phyloP scores from a whole-genome alignment of 192 early-diverging fungal genomes.

The Chytriomyces sp. region DNA sequence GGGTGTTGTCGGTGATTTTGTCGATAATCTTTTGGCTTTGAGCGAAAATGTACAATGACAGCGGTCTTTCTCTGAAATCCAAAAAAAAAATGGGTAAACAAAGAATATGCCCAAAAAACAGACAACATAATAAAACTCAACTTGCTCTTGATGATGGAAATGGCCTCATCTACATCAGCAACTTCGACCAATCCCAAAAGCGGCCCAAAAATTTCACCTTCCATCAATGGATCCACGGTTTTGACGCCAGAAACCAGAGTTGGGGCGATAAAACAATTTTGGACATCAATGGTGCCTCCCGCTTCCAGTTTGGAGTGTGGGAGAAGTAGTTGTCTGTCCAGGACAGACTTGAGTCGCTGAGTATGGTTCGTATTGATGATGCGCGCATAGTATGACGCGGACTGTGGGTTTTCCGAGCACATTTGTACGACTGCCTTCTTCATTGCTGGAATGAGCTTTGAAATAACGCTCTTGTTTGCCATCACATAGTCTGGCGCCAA shows the following conservation, averaged over 20 bases:
- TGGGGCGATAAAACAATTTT: slow-evolving; percentile 77
- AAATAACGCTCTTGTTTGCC: slow-evolving; percentile 63
- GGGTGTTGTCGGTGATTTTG: slow-evolving; percentile 66
- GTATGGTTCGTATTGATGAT: slow-evolving; percentile 77
- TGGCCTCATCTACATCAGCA: slow-evolving; percentile 45
- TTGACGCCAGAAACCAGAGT: slow-evolving; percentile 79
- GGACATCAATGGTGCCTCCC: slow-evolving; percentile 62
- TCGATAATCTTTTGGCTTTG: slow-evolving; percentile 52
- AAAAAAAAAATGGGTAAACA: not conserved
- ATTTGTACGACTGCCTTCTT: slow-evolving; percentile 37
- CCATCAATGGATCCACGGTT: slow-evolving; percentile 63
- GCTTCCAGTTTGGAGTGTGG: slow-evolving; percentile 48
- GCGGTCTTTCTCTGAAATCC: slow-evolving; percentile 51
- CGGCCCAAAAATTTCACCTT: slow-evolving; percentile 91
- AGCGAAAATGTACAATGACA: slow-evolving; percentile 82
- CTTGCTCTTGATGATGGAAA: slow-evolving; percentile 40
- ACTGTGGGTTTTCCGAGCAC: slow-evolving; percentile 40
- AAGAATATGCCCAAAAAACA: not conserved
- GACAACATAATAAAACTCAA: not conserved
- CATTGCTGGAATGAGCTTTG: slow-evolving; percentile 64
- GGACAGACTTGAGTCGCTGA: slow-evolving; percentile 63
- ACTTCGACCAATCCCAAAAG: slow-evolving; percentile 76
- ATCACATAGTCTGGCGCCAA: slow-evolving; percentile 87
- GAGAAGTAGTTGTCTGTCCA: slow-evolving; percentile 52
- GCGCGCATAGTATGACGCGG: slow-evolving; percentile 66